phyloP scores from a whole-genome alignment of 2,329 filamentous ascomycete genomes.

The Pleoardoris graminearum region DNA sequence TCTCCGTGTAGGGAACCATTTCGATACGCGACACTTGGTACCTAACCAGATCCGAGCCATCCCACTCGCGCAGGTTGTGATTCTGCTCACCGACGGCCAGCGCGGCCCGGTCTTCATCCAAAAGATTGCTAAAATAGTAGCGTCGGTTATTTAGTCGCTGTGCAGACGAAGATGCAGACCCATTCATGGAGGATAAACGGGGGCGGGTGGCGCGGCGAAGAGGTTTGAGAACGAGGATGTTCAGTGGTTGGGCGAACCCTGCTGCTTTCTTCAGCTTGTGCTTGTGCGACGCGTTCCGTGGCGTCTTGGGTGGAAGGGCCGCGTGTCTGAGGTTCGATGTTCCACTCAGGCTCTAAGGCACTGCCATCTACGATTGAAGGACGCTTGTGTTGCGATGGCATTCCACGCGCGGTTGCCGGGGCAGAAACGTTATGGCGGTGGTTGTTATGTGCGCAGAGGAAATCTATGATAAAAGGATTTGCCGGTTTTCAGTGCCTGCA shows the following conservation, averaged over 20 bases:
- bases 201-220: background rate
- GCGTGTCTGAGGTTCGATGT: background rate
- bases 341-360: background rate
- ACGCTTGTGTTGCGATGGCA: background rate
- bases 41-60: slow-evolving; percentile 8
- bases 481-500: background rate
- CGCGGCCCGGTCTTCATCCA: slow-evolving; percentile 17
- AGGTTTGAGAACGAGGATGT: background rate
- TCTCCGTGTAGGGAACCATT: slow-evolving; percentile 12
- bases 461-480: background rate
- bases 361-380: background rate
- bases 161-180: background rate
- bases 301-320: background rate
- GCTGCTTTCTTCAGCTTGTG: background rate
- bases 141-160: slow-evolving; percentile 11
- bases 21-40: slow-evolving; percentile 16
- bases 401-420: background rate
- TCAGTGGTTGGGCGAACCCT: background rate
- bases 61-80: slow-evolving; percentile 26
- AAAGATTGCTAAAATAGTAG: slow-evolving; percentile 29
- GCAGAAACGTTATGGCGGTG: background rate
- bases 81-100: slow-evolving; percentile 22
- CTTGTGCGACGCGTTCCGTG: background rate
- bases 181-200: background rate
- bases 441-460: background rate